phyloP scores from a whole-genome alignment of 2,329 filamentous ascomycete species.

The Epicoccum sorghinum region DNA sequence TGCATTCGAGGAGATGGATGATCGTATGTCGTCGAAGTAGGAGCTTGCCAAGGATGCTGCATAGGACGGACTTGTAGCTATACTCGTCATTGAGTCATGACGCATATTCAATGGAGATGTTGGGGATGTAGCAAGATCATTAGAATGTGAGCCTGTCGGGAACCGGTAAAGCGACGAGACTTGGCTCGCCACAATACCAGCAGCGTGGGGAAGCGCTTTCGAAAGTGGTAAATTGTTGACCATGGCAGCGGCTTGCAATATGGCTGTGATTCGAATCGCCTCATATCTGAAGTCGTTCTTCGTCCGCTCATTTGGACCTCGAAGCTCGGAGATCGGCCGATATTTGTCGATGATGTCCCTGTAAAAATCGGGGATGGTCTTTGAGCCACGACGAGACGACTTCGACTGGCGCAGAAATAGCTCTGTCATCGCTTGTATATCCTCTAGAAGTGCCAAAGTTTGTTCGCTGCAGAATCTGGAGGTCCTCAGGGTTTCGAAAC shows the following conservation, averaged over 20 bases:
- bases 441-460: conserved; percentile 33
- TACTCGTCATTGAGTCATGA: conserved; percentile 26
- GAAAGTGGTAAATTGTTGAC: conserved; percentile 34
- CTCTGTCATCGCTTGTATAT: conserved; percentile 40
- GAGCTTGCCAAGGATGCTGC: conserved; percentile 3
- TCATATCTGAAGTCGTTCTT: conserved; percentile 43
- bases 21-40: conserved; percentile 8
- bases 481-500: conserved; percentile 36
- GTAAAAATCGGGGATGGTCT: conserved; percentile 25
- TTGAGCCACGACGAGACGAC: conserved; percentile 23
- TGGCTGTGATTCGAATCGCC: conserved; percentile 40
- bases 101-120: conserved; percentile 15
- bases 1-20: conserved; percentile 14
- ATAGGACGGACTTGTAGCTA: conserved; percentile 8
- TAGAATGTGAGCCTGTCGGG: conserved; percentile 8
- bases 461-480: conserved; percentile 21
- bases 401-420: conserved; percentile 33
- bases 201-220: conserved; percentile 25
- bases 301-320: conserved; percentile 10
- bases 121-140: neutral
- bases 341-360: conserved; percentile 30
- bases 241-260: conserved; percentile 44
- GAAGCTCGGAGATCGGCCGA: conserved; percentile 18
- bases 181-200: conserved; percentile 1
- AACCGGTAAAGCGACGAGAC: conserved; percentile 9